Evolutionary conservation across 1,284 basidiomycete genomes (phyloP).

Genomic region (Cystobasidium sp.): DNA sequence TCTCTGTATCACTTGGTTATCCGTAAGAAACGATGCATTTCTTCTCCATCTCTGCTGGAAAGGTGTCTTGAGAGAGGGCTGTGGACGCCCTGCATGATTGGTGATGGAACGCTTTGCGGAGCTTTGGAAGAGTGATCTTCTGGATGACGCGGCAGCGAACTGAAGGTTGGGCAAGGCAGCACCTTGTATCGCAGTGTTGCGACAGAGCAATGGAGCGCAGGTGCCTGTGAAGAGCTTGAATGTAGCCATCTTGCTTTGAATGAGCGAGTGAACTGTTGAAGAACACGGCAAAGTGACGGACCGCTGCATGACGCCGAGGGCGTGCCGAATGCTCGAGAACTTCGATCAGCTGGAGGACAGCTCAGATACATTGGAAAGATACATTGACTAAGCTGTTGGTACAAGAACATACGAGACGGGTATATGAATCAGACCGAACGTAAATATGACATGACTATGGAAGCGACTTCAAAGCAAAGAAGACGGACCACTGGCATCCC

Average conservation of each 20-base stretch:
- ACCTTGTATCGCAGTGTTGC: not conserved
- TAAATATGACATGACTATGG: too few species aligned
- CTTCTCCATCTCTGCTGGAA: conserved; percentile 18
- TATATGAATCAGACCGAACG: too few species aligned
- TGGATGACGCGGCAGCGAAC: conserved; percentile 18
- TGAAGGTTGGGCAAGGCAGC: not conserved
- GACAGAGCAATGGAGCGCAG: not conserved
- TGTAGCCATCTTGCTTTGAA: not conserved
- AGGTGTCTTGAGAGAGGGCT: conserved; percentile 5
- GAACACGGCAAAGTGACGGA: too few species aligned
- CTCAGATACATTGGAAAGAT: too few species aligned
- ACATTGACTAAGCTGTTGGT: too few species aligned
- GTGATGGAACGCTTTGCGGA: conserved; percentile 10
- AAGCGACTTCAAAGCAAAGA: too few species aligned
- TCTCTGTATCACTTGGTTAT: conserved; percentile 35
- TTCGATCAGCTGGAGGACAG: too few species aligned
- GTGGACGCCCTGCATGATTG: conserved; percentile 17
- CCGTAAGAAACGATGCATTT: conserved; percentile 27
- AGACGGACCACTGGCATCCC: too few species aligned
- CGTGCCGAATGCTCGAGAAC: too few species aligned
- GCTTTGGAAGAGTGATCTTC: conserved; percentile 6
- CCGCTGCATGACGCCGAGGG: too few species aligned
- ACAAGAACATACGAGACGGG: too few species aligned
- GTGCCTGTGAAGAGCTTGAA: conserved; percentile 4
- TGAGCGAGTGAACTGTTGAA: too few species aligned